phyloP scores from a whole-genome alignment of 2,329 filamentous ascomycete genomes.

The Xenoacremonium recifei region DNA sequence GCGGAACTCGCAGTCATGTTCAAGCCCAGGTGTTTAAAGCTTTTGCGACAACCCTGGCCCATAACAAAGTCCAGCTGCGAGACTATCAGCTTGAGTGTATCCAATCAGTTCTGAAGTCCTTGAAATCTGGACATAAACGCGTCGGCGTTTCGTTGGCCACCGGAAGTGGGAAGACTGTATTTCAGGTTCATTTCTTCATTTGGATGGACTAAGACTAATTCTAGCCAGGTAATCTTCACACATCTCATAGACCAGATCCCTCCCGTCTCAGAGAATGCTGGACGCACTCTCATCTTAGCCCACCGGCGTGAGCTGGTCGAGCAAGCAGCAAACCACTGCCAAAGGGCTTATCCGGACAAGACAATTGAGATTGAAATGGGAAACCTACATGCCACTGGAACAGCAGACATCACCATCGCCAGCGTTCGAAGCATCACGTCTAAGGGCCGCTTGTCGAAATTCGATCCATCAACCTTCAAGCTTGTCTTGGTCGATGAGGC shows the following conservation, averaged over 20 bases:
- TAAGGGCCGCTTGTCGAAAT: constrained; percentile 75
- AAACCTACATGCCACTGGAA: constrained; percentile 68
- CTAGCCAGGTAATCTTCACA: constrained; percentile 81
- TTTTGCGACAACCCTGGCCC: constrained; percentile 20
- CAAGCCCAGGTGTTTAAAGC: constrained; percentile 14
- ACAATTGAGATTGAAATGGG: constrained; percentile 92
- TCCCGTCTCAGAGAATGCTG: constrained; percentile 47
- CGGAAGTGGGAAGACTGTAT: constrained; percentile 82
- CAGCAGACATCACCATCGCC: constrained; percentile 89
- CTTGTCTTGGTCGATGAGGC: constrained; percentile 93
- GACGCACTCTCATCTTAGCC: constrained; percentile 85
- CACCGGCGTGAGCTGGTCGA: constrained; percentile 93
- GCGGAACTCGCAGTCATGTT: constrained; percentile 10
- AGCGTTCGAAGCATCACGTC: constrained; percentile 85
- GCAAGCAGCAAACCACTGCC: constrained; percentile 86
- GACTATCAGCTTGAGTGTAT: constrained; percentile 93
- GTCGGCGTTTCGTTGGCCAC: constrained; percentile 85
- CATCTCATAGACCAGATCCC: constrained; percentile 81
- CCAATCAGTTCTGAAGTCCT: constrained; percentile 69
- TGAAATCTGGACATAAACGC: constrained; percentile 71
- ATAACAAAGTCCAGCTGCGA: constrained; percentile 59
- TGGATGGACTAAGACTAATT: constrained; percentile 10
- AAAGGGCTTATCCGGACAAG: constrained; percentile 74
- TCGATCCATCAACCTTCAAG: constrained; percentile 78
- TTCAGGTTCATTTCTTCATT: constrained; percentile 16